A percentile compares a stretch with the other conserved stretches of the same genome.
Evolutionary conservation across 257 asterid genomes (phyloP).

Genomic region (Solanum chilense): DNA sequence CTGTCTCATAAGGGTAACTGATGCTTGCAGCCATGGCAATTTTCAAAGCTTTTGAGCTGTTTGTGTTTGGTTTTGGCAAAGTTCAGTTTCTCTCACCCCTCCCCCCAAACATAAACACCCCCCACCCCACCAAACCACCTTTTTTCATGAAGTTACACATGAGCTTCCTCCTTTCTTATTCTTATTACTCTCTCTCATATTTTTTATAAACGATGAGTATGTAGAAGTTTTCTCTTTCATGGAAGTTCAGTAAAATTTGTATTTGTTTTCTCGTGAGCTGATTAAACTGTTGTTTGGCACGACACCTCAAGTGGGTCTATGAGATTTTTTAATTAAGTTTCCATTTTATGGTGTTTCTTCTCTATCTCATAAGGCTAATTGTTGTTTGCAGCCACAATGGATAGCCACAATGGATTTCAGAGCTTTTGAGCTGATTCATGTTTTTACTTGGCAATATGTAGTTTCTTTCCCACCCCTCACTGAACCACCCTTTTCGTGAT

Average conservation of each 20-base stretch:
- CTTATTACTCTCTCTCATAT: not conserved
- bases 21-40: not conserved
- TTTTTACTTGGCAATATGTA: not conserved
- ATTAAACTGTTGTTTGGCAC: not conserved
- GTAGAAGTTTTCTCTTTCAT: not conserved
- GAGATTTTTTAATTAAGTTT: too few relatives aligned
- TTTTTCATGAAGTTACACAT: not conserved
- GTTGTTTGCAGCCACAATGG: not conserved
- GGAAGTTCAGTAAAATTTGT: not conserved
- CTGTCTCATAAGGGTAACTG: not conserved
- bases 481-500: not conserved
- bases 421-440: not conserved
- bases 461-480: not conserved
- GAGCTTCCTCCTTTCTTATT: not conserved
- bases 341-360: too few relatives aligned
- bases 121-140: not conserved
- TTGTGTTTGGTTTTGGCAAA: not conserved
- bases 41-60: not conserved
- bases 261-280: not conserved
- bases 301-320: not conserved
- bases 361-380: not conserved
- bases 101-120: too few relatives aligned
- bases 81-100: not conserved
- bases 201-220: not conserved
- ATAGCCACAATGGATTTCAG: not conserved